Base-by-base conservation (phyloP, 1,284 basidiomycete genomes). In the Microbotryomycetes sp. region DNA sequence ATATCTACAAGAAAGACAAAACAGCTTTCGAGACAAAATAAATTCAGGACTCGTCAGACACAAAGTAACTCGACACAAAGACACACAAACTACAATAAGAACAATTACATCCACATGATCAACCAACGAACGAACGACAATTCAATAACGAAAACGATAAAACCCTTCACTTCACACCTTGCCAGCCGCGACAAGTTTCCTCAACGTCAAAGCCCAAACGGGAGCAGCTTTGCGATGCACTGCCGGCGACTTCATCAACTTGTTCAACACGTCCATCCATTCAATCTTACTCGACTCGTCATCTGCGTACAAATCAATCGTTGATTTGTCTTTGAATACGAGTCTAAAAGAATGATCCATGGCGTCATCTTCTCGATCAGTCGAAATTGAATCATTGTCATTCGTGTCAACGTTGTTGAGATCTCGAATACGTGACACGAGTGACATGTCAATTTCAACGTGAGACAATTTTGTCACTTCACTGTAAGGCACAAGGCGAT, bases 401-500 rank as follows among this genome's bases (percentile, higher is more conserved):
- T 9, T 76, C 2, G 75, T 75, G 31, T 80, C 80, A 31, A 79
- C 76, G 61, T 83, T 82, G 69, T 86, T 83, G 54, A 88, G 83
- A 72, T 96, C 91, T 66, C 88, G 84, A 3, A 97, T 81, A 0
- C 81, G 78, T 5, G 85, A 79, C 5, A 89, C 91, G 74, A 91
- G 88, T 74, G 87, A 86, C 22, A 98, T 80, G 75, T 96, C 90
- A 68, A 97, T 96, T 31, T 87, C 91, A 23, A 89, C 84, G 1
- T 86, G 93, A 1, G 89, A 86, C 70, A 86, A 88, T 79, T 88
- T 92, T 26, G 94, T 97, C 3, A 97, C 86, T 71, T 97, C 91
- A 72, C 89, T 94, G 79, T 88, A 94, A 2, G 93, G 92, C 51
- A 97, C 82, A 50, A 97, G 80, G 70, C 84, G 87, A 15, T 87